Conservation (phyloP, 2,329 filamentous ascomycete genomes). For the Aspergillus latus region DNA sequence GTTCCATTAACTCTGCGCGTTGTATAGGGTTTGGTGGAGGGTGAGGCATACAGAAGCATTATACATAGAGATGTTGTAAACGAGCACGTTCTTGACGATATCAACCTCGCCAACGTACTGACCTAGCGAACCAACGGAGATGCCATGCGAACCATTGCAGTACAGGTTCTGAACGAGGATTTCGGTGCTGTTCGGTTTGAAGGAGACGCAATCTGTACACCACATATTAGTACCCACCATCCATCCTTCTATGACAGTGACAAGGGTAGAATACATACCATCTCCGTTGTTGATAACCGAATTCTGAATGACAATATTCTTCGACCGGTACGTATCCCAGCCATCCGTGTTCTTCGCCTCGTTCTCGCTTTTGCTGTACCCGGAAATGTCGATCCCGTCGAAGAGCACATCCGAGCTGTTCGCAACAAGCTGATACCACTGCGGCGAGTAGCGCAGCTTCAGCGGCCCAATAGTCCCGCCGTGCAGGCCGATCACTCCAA, state of each 20-base stretch:
- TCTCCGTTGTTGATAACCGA: slow-evolving; percentile 65
- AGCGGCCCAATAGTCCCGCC: slow-evolving; percentile 60
- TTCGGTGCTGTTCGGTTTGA: slow-evolving; percentile 72
- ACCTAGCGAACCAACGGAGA: slow-evolving; percentile 69
- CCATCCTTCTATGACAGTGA: not conserved
- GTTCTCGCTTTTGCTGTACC: slow-evolving; percentile 54
- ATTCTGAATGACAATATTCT: slow-evolving; percentile 65
- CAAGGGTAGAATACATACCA: slow-evolving; percentile 33
- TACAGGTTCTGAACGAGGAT: slow-evolving; percentile 66
- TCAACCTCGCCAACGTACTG: slow-evolving; percentile 66
- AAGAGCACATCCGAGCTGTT: slow-evolving; percentile 66
- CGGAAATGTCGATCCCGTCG: slow-evolving; percentile 61
- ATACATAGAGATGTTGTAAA: slow-evolving; percentile 60
- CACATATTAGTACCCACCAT: not conserved
- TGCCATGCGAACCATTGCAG: slow-evolving; percentile 71
- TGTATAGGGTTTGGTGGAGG: no score
- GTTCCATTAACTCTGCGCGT: no score
- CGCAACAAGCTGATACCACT: slow-evolving; percentile 66
- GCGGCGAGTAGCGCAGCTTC: slow-evolving; percentile 59
- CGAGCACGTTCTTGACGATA: slow-evolving; percentile 67
- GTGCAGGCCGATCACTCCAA: slow-evolving; percentile 58
- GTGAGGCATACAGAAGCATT: slow-evolving; percentile 48
- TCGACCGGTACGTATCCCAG: slow-evolving; percentile 55
- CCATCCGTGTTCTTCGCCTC: slow-evolving; percentile 66
- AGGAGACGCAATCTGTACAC: slow-evolving; percentile 63